A percentile compares a stretch with the other conserved stretches of the same genome.
These are phyloP conservation scores for Auriculariales sp. DNA, from an alignment of 768 basidiomycete genomes.

Conservation along the genomic window DNA sequence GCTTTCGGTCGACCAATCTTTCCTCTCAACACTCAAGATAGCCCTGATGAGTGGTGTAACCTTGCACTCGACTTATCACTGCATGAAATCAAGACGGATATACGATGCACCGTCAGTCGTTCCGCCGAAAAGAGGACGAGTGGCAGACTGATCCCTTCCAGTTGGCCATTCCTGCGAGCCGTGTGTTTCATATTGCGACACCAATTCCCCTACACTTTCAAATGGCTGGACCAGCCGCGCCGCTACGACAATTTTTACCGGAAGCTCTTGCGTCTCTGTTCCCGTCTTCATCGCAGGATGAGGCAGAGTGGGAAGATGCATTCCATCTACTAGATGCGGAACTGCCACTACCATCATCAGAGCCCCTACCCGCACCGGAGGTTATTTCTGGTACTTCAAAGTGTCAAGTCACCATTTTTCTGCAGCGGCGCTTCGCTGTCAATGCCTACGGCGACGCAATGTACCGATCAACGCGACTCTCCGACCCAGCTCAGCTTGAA, in stretches of 20 bases:
- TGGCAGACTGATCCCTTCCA: conserved; percentile 12
- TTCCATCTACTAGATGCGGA: not conserved
- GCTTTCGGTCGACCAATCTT: conserved; percentile 24
- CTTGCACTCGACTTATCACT: not conserved
- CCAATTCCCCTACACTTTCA: conserved; percentile 54
- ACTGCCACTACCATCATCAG: not conserved
- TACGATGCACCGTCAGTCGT: conserved; percentile 27
- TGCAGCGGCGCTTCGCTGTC: not conserved
- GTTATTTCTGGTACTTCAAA: not conserved
- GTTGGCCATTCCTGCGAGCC: conserved; percentile 46
- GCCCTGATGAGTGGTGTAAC: conserved; percentile 50
- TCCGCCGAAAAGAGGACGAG: not conserved
- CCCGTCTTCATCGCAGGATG: not conserved
- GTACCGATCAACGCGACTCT: not conserved
- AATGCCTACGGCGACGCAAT: not conserved
- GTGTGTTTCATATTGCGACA: conserved; percentile 38
- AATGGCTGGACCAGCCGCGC: conserved; percentile 17
- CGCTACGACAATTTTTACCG: not conserved
- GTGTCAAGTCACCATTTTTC: not conserved
- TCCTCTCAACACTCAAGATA: conserved; percentile 44
- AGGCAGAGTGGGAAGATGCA: too few species aligned
- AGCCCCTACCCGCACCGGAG: not conserved
- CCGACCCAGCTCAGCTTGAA: not conserved
- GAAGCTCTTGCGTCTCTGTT: not conserved
- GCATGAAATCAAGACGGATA: not conserved